Percentiles rank a stretch among this genome's conserved stretches.
phyloP scores from a whole-genome alignment of 257 asterid genomes.

The Lantana camara region DNA sequence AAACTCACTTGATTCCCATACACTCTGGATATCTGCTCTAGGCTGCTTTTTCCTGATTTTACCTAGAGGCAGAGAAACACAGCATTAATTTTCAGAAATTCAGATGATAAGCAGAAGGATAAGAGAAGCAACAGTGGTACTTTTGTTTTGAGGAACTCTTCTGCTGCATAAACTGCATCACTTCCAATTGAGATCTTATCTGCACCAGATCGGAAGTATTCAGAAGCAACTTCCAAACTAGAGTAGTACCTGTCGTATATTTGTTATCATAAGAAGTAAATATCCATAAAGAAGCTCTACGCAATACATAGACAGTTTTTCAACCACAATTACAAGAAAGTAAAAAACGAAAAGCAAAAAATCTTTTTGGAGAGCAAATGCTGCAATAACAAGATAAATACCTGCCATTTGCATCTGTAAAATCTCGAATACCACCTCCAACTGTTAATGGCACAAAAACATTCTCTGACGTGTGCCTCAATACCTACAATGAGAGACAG shows the following conservation, averaged over 20 bases:
- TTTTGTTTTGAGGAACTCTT: constrained; percentile 78
- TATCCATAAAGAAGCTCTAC: not conserved
- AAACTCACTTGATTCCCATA: constrained; percentile 87
- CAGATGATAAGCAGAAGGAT: constrained; percentile 9
- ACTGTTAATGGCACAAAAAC: constrained; percentile 93
- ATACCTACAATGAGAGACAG: constrained; percentile 51
- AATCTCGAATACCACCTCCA: constrained; percentile 97
- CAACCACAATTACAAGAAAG: not conserved
- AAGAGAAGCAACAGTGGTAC: constrained; percentile 39
- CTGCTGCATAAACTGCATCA: constrained; percentile 98
- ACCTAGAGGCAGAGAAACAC: constrained; percentile 46
- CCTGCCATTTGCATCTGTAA: constrained; percentile 89
- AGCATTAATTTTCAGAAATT: constrained; percentile 22
- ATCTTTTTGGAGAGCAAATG: constrained; percentile 5
- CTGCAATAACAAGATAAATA: constrained; percentile 21
- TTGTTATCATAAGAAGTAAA: constrained; percentile 10
- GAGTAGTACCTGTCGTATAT: constrained; percentile 70
- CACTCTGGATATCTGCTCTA: constrained; percentile 90
- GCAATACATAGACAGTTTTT: not conserved
- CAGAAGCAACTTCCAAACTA: constrained; percentile 97
- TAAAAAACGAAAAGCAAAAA: not conserved
- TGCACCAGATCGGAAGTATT: constrained; percentile 96
- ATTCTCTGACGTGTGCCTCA: constrained; percentile 74
- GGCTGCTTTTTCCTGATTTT: constrained; percentile 87
- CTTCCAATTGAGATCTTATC: constrained; percentile 97